Conservation (phyloP, 2,329 filamentous ascomycete genomes). For the Chaetomium sp. region DNA sequence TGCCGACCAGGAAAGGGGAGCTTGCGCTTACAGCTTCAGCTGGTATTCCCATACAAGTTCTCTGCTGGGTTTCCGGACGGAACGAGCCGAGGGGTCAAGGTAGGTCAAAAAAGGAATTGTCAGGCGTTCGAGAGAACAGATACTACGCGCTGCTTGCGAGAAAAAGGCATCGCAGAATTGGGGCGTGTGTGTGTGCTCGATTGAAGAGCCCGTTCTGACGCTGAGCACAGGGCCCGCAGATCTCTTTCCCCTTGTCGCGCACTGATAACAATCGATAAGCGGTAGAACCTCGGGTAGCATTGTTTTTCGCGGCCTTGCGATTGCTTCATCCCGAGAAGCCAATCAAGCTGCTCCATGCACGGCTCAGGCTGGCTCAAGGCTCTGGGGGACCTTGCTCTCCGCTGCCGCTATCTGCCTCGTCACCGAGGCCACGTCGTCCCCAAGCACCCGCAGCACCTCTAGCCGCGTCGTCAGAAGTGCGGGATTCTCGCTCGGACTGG, state of each 20-base stretch:
- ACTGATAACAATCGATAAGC: constrained; percentile 33
- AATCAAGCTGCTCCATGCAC: background rate
- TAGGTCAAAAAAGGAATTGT: background rate
- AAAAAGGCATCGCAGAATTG: constrained; percentile 21
- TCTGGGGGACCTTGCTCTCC: too few species aligned
- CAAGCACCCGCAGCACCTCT: background rate
- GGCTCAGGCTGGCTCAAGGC: background rate
- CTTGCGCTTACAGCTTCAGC: constrained; percentile 32
- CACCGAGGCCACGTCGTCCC: background rate
- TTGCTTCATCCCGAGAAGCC: background rate
- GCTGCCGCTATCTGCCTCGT: background rate
- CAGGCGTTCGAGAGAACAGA: background rate
- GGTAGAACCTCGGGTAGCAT: constrained; percentile 31
- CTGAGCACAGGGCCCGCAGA: constrained; percentile 28
- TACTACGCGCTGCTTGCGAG: constrained; percentile 14
- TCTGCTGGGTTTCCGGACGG: constrained; percentile 1
- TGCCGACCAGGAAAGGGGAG: constrained; percentile 19
- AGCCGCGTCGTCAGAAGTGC: background rate
- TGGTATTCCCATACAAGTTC: constrained; percentile 29
- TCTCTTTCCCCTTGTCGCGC: constrained; percentile 31
- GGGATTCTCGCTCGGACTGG: background rate
- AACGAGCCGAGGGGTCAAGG: constrained; percentile 11
- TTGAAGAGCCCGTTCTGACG: constrained; percentile 18
- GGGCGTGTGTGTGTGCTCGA: constrained; percentile 18
- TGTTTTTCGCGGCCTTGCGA: background rate